Conservation (phyloP, 2,329 filamentous ascomycete species). For the Penicillium expansum region DNA sequence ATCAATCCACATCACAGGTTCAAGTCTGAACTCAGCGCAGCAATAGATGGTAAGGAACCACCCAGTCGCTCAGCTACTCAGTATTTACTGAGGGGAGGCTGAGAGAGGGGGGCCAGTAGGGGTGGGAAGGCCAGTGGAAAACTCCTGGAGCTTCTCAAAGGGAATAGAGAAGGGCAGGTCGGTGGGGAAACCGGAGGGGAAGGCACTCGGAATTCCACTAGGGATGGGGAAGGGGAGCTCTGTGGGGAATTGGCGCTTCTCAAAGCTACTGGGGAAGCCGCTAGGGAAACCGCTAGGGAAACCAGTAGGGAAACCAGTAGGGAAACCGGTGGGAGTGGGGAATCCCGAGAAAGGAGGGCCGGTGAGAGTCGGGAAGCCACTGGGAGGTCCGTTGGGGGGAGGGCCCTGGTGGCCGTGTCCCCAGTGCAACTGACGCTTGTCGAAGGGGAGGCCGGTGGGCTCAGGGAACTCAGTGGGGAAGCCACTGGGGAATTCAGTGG, state of each 20-base stretch:
- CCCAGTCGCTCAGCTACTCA: background rate
- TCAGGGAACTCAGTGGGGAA: background rate
- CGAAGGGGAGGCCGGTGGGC: background rate
- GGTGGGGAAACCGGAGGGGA: background rate
- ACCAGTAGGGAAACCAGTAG: background rate
- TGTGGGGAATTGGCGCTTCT: conserved; percentile 9
- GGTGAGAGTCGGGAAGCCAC: background rate
- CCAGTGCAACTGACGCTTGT: background rate
- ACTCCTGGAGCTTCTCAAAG: background rate
- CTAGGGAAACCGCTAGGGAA: conserved; percentile 1
- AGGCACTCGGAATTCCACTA: background rate
- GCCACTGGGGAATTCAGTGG: too few relatives aligned
- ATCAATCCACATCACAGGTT: background rate
- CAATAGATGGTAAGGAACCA: background rate
- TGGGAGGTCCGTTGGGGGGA: background rate
- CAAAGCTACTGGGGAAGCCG: conserved; percentile 1
- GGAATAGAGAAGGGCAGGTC: background rate
- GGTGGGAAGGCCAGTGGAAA: background rate
- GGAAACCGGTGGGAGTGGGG: background rate
- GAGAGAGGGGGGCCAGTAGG: background rate
- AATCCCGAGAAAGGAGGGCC: background rate
- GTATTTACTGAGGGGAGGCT: background rate
- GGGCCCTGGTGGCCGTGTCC: conserved; percentile 1
- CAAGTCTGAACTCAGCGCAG: background rate
- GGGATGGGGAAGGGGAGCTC: background rate